Base-by-base conservation (phyloP, 176 grass and related monocot species). In the Tillandsia leiboldiana region DNA sequence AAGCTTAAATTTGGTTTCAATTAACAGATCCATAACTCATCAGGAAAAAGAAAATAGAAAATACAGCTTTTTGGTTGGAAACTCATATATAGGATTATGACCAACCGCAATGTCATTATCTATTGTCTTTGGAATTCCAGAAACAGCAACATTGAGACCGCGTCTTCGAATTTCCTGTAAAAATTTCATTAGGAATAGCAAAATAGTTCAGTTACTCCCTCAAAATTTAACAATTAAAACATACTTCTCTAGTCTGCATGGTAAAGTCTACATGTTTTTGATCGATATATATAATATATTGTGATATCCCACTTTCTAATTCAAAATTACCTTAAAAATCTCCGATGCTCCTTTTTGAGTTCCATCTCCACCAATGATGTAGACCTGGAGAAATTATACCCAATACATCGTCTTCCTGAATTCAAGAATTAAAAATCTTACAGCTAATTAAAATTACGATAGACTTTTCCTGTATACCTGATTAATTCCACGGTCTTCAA, bases 101-200 rank as follows among this genome's bases (percentile, higher is more conserved):
- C 50, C 63, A 89, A 97, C 93, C 86, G 89, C 89, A 75, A 96
- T 96, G 75, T 96, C 92, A 88, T 96, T 96, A 79, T 96, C 92
- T 75, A 96, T 91, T 47, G 92, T 96, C 86, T 96, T 96, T 8
- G 92, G 92, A 75, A 96, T 80, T 67, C 88, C 92, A 70, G 77
- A 88, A 72, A 96, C 92, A 13, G 83, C 59, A 14, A 96, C 85
- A 78, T 96, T 79, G 27, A 96, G 83, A 42, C 85, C 80, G 66
- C 88, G 85, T 70, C 75, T 96, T 23, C 79, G 80, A 71, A 91
- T 82, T 91, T 96, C 92, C 92, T 96, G 79, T 17, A 66, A 66
- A 24, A 74, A 74, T 73, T 49, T 64, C 3, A 2, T 0, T 0
- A 73, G 51, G 15, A 72, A 53, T 80, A 81, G 12, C 48, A 2